phyloP scores from a whole-genome alignment of 2,329 filamentous ascomycete genomes.

The Pseudocercospora crystallina region DNA sequence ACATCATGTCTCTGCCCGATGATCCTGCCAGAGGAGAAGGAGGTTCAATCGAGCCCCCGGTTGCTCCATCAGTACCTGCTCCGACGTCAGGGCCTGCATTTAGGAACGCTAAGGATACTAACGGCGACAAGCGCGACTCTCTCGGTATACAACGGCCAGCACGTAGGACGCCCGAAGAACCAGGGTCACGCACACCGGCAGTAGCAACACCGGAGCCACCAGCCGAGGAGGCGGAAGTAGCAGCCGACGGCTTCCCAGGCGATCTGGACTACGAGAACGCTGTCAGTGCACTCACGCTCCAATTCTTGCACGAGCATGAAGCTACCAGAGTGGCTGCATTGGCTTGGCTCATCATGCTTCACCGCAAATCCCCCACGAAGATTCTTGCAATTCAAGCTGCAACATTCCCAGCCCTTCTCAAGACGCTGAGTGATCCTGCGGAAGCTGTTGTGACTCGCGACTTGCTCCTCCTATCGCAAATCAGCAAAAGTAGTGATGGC shows the following conservation, averaged over 20 bases:
- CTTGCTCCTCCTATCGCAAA: conserved; percentile 88
- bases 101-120: conserved; percentile 1
- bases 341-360: conserved; percentile 96
- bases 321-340: conserved; percentile 90
- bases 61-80: conserved; percentile 3
- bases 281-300: conserved; percentile 85
- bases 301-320: conserved; percentile 96
- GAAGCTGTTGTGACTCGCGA: conserved; percentile 96
- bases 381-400: conserved; percentile 90
- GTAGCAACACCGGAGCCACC: conserved; percentile 31
- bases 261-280: conserved; percentile 79
- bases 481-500: conserved; percentile 93
- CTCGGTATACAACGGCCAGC: conserved; percentile 9
- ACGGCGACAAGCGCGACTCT: conserved; percentile 24
- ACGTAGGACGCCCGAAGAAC: conserved; percentile 30
- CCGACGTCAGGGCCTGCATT: neutral
- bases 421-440: conserved; percentile 91
- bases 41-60: conserved; percentile 7
- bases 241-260: conserved; percentile 9
- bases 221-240: conserved; percentile 16
- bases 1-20: conserved; percentile 86
- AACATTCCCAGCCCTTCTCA: conserved; percentile 91
- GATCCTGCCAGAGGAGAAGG: conserved; percentile 41
- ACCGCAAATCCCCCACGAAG: conserved; percentile 89
- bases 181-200: conserved; percentile 25